A percentile compares a stretch with the other conserved stretches of the same genome.
phyloP scores from a whole-genome alignment of 768 basidiomycete species.

The Mycena epipterygia region DNA sequence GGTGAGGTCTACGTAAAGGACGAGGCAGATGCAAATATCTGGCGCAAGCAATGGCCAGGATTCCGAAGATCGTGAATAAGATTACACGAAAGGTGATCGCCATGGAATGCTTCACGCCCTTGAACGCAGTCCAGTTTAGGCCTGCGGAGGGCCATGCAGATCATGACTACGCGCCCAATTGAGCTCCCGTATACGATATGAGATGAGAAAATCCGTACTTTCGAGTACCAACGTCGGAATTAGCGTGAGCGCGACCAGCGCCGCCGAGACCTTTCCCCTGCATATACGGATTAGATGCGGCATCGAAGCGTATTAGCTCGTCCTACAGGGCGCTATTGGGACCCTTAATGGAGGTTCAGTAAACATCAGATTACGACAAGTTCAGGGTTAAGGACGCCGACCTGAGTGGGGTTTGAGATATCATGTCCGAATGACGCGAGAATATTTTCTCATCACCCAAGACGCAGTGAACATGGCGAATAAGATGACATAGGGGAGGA shows the following conservation, averaged over 20 bases:
- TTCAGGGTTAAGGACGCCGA: constrained; percentile 31
- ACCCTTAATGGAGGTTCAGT: constrained; percentile 14
- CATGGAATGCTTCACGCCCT: constrained; percentile 29
- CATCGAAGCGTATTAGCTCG: not conserved
- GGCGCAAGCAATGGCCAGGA: constrained; percentile 40
- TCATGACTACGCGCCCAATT: constrained; percentile 29
- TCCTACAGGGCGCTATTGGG: constrained; percentile 26
- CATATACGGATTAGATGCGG: not conserved
- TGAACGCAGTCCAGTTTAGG: constrained; percentile 42
- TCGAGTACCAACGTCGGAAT: constrained; percentile 38
- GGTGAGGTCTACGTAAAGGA: not conserved
- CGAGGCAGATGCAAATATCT: not conserved
- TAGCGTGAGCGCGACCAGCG: constrained; percentile 33
- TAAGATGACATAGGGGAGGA: constrained; percentile 38
- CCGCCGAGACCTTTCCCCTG: constrained; percentile 38
- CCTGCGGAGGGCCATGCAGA: constrained; percentile 37
- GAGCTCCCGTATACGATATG: not conserved
- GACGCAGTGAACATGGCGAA: constrained; percentile 37
- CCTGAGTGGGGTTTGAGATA: constrained; percentile 16
- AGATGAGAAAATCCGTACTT: constrained; percentile 12
- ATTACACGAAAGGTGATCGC: constrained; percentile 42
- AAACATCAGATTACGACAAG: constrained; percentile 22
- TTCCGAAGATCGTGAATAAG: constrained; percentile 39
- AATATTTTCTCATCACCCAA: constrained; percentile 30
- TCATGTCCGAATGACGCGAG: no score